phyloP scores from a whole-genome alignment of 352 stramenopile genomes.

The Globisporangium uncinulatum region DNA sequence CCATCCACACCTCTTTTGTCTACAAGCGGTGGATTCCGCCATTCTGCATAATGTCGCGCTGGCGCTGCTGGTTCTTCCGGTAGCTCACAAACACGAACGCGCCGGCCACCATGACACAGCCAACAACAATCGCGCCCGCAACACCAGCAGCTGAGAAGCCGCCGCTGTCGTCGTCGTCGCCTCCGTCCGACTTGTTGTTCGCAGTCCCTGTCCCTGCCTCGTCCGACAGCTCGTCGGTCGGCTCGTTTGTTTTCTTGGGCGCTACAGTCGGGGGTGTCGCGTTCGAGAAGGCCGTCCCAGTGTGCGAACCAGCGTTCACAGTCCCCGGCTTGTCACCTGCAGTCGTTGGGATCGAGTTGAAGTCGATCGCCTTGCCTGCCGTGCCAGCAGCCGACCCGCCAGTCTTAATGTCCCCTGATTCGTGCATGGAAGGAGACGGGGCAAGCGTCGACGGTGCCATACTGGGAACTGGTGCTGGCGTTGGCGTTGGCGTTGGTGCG shows the following conservation, averaged over 20 bases:
- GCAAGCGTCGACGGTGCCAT: no score
- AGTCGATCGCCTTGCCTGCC: slow-evolving; percentile 10
- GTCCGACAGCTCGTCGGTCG: slow-evolving; percentile 2
- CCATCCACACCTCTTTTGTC: neutral
- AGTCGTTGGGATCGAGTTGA: slow-evolving; percentile 6
- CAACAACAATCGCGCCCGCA: slow-evolving; percentile 53
- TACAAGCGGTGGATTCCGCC: slow-evolving; percentile 36
- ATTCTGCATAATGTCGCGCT: slow-evolving; percentile 77
- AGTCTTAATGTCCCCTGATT: neutral
- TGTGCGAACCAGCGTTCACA: slow-evolving; percentile 9
- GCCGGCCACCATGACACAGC: slow-evolving; percentile 39
- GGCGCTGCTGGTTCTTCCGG: slow-evolving; percentile 69
- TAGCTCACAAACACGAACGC: slow-evolving; percentile 48
- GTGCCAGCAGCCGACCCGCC: neutral
- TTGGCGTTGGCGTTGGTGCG: neutral
- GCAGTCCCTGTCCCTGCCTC: slow-evolving; percentile 14
- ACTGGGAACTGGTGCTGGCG: neutral
- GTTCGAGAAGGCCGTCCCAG: slow-evolving; percentile 17
- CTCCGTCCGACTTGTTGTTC: slow-evolving; percentile 27
- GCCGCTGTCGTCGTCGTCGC: neutral
- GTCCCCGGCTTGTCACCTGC: slow-evolving; percentile 7
- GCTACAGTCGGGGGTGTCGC: neutral
- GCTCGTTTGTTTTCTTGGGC: slow-evolving; percentile 1
- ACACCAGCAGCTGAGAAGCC: slow-evolving; percentile 50
- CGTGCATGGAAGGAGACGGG: no score